Base-by-base conservation (phyloP, 441 rosid species). In the Pelargonium myrrhifolium region DNA sequence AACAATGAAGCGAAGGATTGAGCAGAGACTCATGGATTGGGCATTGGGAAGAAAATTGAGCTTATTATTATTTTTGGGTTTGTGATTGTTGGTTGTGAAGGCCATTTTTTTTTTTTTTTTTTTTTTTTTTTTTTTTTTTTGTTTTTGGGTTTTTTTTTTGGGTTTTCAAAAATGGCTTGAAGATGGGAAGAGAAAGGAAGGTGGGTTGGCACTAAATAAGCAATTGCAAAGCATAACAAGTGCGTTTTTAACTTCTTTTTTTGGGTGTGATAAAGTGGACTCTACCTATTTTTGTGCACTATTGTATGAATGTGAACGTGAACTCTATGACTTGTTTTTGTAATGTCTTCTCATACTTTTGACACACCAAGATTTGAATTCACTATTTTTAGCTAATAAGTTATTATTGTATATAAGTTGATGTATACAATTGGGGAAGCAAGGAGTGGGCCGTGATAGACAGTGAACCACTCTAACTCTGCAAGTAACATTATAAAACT, bases 1-100 rank as follows among this genome's bases (percentile, higher is more conserved):
- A 62, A 89, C 86, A 17, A 89, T 66, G 86, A 89, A 93, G 79
- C 90, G 85, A 17, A 89, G 82, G 24, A 84, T 72, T 60, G 84
- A 83, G 78, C 86, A 78, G 0, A 86, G 92, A 63, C 66, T 47
- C 15, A 47, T 88, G 70, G 78, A 75, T 15, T 77, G 81, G 67
- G 65, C 62, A 47, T 14, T 47, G 18, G 79, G 69, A 69, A 68
- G 58, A 24, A 73, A 64, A 56, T 84, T 89, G 75, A 80, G 74
- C 17, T 42, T 42, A 9, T 2, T 42, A 9, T 42, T n/a, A n/a
- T 28, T 28, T 4, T 28, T 28, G 31, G 31, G 31, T 28, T 28
- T 28, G 31, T 28, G 3, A 28, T 28, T 28, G 78, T 24, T 77
- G 79, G 65, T 79, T 70, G 17, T 1, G 69, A 76, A 70, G 62